Conservation (phyloP, 2,329 filamentous ascomycete genomes). For the Cryphonectria radicalis region DNA sequence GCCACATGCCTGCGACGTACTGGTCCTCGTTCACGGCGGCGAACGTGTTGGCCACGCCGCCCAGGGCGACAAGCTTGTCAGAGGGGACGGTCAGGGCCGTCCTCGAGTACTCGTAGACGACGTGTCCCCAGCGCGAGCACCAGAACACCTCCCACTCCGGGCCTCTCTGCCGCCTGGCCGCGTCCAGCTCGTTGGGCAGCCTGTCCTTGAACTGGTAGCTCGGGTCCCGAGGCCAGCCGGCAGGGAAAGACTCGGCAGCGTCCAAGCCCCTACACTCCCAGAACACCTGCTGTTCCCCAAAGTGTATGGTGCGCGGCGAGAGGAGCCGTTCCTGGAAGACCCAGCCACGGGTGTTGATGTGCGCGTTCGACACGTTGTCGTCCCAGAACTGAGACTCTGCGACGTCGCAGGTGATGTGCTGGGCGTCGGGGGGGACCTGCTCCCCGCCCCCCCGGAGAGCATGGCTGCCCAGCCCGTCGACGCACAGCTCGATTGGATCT, state of each 20-base stretch:
- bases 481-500: background rate
- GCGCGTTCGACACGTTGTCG: background rate
- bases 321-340: slow-evolving; percentile 10
- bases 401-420: background rate
- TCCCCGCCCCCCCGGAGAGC: no score
- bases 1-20: background rate
- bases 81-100: background rate
- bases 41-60: slow-evolving; percentile 4
- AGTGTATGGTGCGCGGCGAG: slow-evolving; percentile 11
- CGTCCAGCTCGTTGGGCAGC: background rate
- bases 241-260: background rate
- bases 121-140: background rate
- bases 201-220: background rate
- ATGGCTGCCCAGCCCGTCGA: background rate
- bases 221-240: background rate
- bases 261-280: slow-evolving; percentile 2
- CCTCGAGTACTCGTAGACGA: background rate
- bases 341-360: background rate
- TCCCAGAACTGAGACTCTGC: background rate
- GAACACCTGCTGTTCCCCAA: slow-evolving; percentile 1
- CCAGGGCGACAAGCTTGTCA: slow-evolving; percentile 11
- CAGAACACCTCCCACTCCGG: background rate
- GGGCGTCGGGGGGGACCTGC: background rate
- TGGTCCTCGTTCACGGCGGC: background rate
- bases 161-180: no score